Percentiles rank a stretch among this genome's conserved stretches.
phyloP scores from a whole-genome alignment of 495 filamentous ascomycete species.

The Thermothielavioides terrestris region DNA sequence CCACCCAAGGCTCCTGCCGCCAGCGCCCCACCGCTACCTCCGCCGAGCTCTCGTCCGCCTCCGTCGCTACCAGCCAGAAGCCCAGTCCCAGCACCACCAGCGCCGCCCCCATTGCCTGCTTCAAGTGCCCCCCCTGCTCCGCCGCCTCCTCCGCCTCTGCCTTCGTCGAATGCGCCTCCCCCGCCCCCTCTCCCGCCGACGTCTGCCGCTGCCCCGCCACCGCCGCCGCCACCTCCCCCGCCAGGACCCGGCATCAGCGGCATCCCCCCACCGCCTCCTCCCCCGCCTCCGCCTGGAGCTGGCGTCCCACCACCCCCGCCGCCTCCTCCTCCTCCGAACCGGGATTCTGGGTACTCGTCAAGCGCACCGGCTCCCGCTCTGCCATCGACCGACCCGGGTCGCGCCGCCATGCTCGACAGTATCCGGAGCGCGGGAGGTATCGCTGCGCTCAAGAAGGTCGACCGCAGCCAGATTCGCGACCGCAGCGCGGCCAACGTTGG shows the following conservation, averaged over 20 bases:
- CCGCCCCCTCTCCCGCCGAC: conserved; percentile 29
- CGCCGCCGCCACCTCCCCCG: conserved; percentile 49
- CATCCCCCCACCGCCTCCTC: conserved; percentile 44
- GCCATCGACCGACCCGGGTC: conserved; percentile 42
- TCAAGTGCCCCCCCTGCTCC: conserved; percentile 30
- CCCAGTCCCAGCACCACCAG: conserved; percentile 40
- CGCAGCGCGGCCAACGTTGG: conserved; percentile 61
- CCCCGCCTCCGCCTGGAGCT: conserved; percentile 47
- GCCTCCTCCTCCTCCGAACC: conserved; percentile 59
- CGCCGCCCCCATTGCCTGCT: conserved; percentile 40
- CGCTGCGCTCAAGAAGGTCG: conserved; percentile 71
- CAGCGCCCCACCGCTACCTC: conserved; percentile 53
- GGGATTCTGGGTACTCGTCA: conserved; percentile 50
- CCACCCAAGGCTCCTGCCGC: conserved; percentile 62
- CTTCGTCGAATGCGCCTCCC: conserved; percentile 29
- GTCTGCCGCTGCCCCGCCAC: conserved; percentile 31
- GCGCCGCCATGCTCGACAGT: conserved; percentile 65
- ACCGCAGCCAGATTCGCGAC: conserved; percentile 65
- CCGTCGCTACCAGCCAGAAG: conserved; percentile 31
- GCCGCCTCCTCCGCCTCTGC: conserved; percentile 34
- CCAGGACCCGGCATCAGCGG: conserved; percentile 33
- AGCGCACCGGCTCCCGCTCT: conserved; percentile 49
- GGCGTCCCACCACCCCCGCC: conserved; percentile 50
- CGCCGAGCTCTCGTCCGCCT: conserved; percentile 33
- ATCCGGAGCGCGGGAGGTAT: conserved; percentile 73